Conservation (phyloP, 345 rosid species). For the Lepidium aucheri region DNA sequence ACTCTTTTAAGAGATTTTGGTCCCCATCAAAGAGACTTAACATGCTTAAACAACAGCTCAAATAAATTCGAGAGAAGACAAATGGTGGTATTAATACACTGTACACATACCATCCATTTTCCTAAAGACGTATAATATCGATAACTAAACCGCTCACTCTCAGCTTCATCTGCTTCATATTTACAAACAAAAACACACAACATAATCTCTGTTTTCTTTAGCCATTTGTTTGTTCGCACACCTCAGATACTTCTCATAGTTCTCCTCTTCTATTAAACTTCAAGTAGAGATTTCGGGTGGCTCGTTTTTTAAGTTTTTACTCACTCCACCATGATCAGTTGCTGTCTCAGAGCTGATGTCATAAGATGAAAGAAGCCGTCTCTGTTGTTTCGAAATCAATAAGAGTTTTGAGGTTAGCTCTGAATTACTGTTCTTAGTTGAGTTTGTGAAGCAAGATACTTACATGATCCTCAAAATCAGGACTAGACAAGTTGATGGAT, state of each 20-base stretch:
- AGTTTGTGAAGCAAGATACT: conserved; percentile 31
- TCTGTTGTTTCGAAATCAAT: conserved; percentile 38
- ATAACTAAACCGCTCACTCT: background rate
- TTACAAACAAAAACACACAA: conserved; percentile 15
- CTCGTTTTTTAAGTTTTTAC: conserved; percentile 21
- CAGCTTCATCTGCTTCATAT: conserved; percentile 23
- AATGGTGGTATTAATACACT: conserved; percentile 14
- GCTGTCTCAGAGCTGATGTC: conserved; percentile 41
- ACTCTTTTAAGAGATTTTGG: background rate
- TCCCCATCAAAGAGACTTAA: background rate
- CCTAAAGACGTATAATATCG: background rate
- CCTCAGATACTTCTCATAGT: background rate
- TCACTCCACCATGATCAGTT: conserved; percentile 22
- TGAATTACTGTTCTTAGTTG: background rate
- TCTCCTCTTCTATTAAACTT: conserved; percentile 1
- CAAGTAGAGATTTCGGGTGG: conserved; percentile 32
- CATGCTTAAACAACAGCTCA: background rate
- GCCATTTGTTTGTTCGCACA: conserved; percentile 6
- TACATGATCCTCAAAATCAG: conserved; percentile 90
- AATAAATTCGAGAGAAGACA: background rate
- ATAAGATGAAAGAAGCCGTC: conserved; percentile 66
- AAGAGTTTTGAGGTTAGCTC: background rate
- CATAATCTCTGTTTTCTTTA: background rate
- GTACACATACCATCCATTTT: background rate
- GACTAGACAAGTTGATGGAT: conserved; percentile 73